Evolutionary conservation across 2,329 filamentous ascomycete genomes (phyloP).

Genomic region (Ceratocystis albifundus): DNA sequence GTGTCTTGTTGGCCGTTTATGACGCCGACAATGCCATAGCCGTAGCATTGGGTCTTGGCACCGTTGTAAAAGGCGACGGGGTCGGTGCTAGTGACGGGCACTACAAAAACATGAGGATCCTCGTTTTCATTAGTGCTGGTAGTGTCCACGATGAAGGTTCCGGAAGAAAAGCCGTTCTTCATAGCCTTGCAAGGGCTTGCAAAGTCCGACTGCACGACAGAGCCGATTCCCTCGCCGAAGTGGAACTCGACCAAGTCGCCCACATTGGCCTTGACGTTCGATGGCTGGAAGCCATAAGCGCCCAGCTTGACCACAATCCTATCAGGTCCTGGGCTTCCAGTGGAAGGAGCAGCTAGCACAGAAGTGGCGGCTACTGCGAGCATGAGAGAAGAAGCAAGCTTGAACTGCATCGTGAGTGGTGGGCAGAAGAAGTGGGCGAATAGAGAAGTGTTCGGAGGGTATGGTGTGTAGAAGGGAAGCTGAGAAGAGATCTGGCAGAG

Average conservation of each 20-base stretch:
- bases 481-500: not conserved
- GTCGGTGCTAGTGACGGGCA: not conserved
- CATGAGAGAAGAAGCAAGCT: not conserved
- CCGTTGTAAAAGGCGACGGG: conserved; percentile 6
- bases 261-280: conserved; percentile 37
- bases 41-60: conserved; percentile 25
- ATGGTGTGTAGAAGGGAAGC: not conserved
- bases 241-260: conserved; percentile 46
- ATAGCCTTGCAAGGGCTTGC: not conserved
- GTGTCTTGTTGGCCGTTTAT: not conserved
- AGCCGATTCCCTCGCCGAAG: conserved; percentile 39
- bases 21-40: conserved; percentile 24
- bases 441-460: not conserved
- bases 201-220: not conserved
- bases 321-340: not conserved
- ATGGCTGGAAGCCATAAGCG: conserved; percentile 36
- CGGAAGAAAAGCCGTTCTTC: not conserved
- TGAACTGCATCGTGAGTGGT: not conserved
- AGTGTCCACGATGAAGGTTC: conserved; percentile 24
- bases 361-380: not conserved
- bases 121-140: conserved; percentile 29
- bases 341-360: not conserved
- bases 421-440: not conserved
- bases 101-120: conserved; percentile 24
- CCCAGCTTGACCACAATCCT: not conserved